Conservation (phyloP, 106 monocot genomes). For the Cymbidium sinense region DNA sequence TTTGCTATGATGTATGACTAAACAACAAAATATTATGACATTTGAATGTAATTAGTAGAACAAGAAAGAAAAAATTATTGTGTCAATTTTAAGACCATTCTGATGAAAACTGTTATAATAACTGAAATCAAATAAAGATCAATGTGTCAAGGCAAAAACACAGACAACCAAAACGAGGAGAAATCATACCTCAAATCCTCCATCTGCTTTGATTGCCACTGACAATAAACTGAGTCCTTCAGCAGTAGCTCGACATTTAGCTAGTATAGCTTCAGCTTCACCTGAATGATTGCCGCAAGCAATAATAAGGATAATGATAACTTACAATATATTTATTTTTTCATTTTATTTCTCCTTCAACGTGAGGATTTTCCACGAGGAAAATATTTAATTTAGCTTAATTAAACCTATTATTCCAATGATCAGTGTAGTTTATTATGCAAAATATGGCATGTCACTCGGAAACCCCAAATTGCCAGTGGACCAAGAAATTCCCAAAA, state of each 20-base stretch:
- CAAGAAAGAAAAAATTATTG: too few relatives aligned
- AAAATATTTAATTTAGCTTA: neutral
- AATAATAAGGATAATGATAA: neutral
- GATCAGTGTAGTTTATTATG: neutral
- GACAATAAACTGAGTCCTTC: slow-evolving; percentile 60
- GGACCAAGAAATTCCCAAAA: neutral
- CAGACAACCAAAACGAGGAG: neutral
- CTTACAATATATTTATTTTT: neutral
- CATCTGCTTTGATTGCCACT: slow-evolving; percentile 43
- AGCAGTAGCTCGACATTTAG: slow-evolving; percentile 69
- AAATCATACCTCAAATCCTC: slow-evolving; percentile 58
- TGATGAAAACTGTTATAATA: too few relatives aligned
- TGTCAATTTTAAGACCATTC: too few relatives aligned
- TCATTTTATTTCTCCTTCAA: neutral
- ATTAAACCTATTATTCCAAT: neutral
- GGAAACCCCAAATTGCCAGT: neutral
- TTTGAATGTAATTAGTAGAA: too few relatives aligned
- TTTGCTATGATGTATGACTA: too few relatives aligned
- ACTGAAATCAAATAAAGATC: neutral
- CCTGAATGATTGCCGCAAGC: slow-evolving; percentile 27
- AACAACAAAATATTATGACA: too few relatives aligned
- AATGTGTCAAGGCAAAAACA: neutral
- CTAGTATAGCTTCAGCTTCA: slow-evolving; percentile 79
- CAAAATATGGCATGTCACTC: neutral
- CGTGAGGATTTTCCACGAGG: neutral